Evolutionary conservation across 306 rosid genomes (phyloP), one percentile per base, ranked within the genome.

Genomic region (Quercus engelmannii): DNA sequence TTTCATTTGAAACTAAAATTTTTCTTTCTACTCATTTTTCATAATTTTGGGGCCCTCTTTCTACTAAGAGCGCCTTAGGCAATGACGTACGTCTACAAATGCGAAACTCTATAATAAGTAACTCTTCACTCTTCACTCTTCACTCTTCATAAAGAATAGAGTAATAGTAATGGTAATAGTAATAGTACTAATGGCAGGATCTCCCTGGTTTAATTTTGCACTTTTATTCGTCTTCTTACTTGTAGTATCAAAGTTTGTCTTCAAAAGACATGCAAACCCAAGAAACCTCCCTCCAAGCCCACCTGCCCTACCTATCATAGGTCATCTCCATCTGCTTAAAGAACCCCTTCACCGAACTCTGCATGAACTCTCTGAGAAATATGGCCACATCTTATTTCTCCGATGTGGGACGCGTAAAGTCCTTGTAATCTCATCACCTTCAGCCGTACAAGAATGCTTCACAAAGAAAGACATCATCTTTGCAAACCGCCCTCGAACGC

Each of bases 271-370:
- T 11, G 54, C 54, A 6, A 31, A 33, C 13, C 52, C 18, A 14
- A 6, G 49, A 23, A 85, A 79, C 21, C 79, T 74, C 0, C 87
- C 89, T 11, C 89, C 89, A 30, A 41, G 35, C 64, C 87, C 89
- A 15, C 77, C 74, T 4, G 25, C 71, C 3, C 46, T 86, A 8
- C 89, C 89, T 1, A 43, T 86, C 0, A 74, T 86, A 4, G 87
- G 89, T 38, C 85, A 86, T 57, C 85, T 83, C 46, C 82, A 83
- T 68, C 89, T 83, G 5, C 43, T 86, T 7, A 80, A 80, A 31
- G 72, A 26, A 14, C 89, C 87, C 1, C 20, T 83, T 30, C 85
- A 80, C 61, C 85, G 74, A 2, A 57, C 76, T 25, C 72, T 76
- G 1, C 67, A 79, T 18, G 62, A 65, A 43, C 78, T 56, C 72